These are phyloP conservation scores for Phyllosticta ampelicida DNA, from an alignment of 2,329 filamentous ascomycete genomes.

Conservation along the genomic window DNA sequence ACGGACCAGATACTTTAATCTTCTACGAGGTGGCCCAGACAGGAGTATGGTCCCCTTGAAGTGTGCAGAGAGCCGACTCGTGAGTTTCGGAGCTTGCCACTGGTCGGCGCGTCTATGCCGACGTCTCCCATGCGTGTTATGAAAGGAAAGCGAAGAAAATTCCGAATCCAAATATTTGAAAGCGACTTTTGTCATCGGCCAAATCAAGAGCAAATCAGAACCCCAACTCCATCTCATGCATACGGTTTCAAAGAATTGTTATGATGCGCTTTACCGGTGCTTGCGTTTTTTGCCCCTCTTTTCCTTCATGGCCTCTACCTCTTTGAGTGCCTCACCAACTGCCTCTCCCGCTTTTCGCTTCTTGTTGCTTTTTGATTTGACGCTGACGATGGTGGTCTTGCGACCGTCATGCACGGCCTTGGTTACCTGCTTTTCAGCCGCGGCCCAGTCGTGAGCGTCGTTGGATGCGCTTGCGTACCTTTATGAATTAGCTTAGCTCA, in stretches of 20 bases:
- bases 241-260: constrained; percentile 17
- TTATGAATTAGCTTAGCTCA: not conserved
- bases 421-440: constrained; percentile 62
- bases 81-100: not conserved
- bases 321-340: constrained; percentile 37
- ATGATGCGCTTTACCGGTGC: constrained; percentile 1
- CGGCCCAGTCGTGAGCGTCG: constrained; percentile 41
- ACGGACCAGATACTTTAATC: not conserved
- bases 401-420: constrained; percentile 40
- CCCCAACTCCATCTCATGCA: constrained; percentile 20
- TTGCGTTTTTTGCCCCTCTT: constrained; percentile 19
- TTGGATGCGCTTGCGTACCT: constrained; percentile 39
- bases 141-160: not conserved
- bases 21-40: not conserved
- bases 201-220: too few species aligned
- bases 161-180: not conserved
- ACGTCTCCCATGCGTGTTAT: not conserved
- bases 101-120: not conserved
- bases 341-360: constrained; percentile 63
- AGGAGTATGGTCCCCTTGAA: not conserved
- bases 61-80: not conserved
- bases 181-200: not conserved
- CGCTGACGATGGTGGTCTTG: constrained; percentile 58
- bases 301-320: constrained; percentile 24
- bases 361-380: constrained; percentile 52